A percentile compares a stretch with the other conserved stretches of the same genome.
Conservation (phyloP, 768 basidiomycete species). For the Royoungia palumana region DNA sequence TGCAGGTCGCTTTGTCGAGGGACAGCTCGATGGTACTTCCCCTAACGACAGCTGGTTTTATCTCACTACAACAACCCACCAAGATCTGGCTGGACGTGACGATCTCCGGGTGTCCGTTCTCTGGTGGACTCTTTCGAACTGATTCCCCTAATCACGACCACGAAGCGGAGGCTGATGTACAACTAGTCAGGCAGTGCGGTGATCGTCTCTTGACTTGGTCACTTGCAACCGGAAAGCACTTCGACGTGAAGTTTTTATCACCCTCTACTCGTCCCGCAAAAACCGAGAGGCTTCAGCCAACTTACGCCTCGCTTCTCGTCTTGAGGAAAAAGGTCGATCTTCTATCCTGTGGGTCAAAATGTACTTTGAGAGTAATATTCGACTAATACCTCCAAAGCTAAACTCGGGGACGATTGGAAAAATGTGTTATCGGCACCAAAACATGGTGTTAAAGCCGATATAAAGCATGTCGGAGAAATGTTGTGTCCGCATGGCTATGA, state of each 20-base stretch:
- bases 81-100: constrained; percentile 12
- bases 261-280: not conserved
- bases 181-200: constrained; percentile 3
- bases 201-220: constrained; percentile 9
- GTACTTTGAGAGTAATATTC: not conserved
- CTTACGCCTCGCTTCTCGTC: constrained; percentile 17
- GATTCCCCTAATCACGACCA: not conserved
- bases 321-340: constrained; percentile 8
- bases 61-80: not conserved
- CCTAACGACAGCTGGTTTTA: not conserved
- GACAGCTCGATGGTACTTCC: not conserved
- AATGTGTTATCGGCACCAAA: not conserved
- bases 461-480: constrained; percentile 1
- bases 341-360: constrained; percentile 7
- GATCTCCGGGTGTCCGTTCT: constrained; percentile 14
- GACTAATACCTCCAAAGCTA: constrained; percentile 11
- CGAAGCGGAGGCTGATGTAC: not conserved
- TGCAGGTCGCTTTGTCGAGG: constrained; percentile 3
- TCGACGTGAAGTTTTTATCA: constrained; percentile 22
- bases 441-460: not conserved
- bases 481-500: constrained; percentile 11
- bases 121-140: constrained; percentile 13
- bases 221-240: constrained; percentile 16
- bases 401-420: constrained; percentile 11
- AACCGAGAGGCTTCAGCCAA: not conserved